A percentile compares a stretch with the other conserved stretches of the same genome.
Conservation (phyloP, 2,329 filamentous ascomycete species). For the Sclerotinia sclerotiorum region DNA sequence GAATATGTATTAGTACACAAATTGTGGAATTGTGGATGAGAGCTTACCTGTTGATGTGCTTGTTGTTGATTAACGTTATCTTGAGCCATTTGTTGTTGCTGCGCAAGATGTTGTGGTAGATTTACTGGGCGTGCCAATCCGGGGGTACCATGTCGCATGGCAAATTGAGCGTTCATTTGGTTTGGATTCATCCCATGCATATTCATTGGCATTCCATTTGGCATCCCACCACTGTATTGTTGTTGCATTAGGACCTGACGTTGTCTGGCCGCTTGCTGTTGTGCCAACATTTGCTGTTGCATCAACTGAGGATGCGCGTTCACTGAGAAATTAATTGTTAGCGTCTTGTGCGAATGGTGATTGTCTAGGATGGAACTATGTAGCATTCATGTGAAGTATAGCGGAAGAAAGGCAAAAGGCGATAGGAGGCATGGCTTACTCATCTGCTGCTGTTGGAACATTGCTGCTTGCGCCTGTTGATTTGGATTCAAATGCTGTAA, state of each 20-base stretch:
- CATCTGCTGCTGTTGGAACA: conserved; percentile 32
- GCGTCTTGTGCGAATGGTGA: neutral
- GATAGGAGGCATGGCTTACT: conserved; percentile 38
- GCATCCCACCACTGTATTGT: conserved; percentile 54
- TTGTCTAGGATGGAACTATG: neutral
- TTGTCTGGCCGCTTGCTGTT: conserved; percentile 13
- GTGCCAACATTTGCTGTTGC: conserved; percentile 47
- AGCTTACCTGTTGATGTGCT: conserved; percentile 42
- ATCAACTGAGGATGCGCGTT: conserved; percentile 43
- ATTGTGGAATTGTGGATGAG: neutral
- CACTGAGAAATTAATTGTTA: conserved; percentile 2
- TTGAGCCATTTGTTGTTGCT: conserved; percentile 44
- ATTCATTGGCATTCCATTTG: conserved; percentile 49
- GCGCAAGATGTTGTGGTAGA: conserved; percentile 48
- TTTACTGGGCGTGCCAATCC: conserved; percentile 47
- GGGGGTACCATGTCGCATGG: conserved; percentile 48
- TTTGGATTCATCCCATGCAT: conserved; percentile 31
- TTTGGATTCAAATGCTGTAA: conserved; percentile 68
- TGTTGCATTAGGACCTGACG: conserved; percentile 54
- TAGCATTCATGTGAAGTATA: neutral
- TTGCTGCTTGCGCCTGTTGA: conserved; percentile 43
- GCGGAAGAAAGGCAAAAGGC: neutral
- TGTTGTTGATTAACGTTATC: conserved; percentile 42
- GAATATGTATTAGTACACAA: neutral
- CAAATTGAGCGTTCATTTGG: conserved; percentile 52